A percentile compares a stretch with the other conserved stretches of the same genome.
Conservation (phyloP, 371 early-diverging fungal species). For the Conidiobolus incongruus region DNA sequence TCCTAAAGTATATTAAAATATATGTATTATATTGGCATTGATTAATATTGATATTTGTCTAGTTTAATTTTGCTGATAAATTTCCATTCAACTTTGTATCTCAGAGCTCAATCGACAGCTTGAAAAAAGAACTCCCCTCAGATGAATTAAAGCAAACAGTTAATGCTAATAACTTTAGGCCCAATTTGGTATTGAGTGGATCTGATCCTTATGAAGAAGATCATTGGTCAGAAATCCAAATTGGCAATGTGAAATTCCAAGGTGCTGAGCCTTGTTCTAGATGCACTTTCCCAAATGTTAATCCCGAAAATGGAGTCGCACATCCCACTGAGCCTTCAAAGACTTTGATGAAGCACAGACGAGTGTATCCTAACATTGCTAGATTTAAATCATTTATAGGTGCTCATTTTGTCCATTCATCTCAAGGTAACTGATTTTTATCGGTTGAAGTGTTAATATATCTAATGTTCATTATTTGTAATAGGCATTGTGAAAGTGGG, state of each 20-base stretch:
- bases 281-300: constrained; percentile 12
- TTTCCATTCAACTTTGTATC: constrained; percentile 13
- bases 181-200: constrained; percentile 15
- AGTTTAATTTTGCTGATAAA: constrained; percentile 15
- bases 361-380: constrained; percentile 5
- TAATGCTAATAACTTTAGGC: constrained; percentile 13
- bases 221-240: constrained; percentile 12
- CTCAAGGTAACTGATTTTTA: no score
- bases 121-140: constrained; percentile 7
- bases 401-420: constrained; percentile 9
- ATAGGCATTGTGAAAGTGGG: no score
- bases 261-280: constrained; percentile 1
- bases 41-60: neutral
- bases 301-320: constrained; percentile 14
- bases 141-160: constrained; percentile 10
- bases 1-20: neutral
- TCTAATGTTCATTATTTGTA: no score
- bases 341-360: constrained; percentile 10
- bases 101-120: constrained; percentile 11
- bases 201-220: constrained; percentile 15
- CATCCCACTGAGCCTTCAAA: constrained; percentile 15
- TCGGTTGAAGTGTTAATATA: no score
- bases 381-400: constrained; percentile 14
- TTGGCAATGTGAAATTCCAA: constrained; percentile 2
- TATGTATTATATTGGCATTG: neutral